These are phyloP conservation scores for Vigna radiata DNA, from an alignment of 306 rosid species.

Conservation along the genomic window DNA sequence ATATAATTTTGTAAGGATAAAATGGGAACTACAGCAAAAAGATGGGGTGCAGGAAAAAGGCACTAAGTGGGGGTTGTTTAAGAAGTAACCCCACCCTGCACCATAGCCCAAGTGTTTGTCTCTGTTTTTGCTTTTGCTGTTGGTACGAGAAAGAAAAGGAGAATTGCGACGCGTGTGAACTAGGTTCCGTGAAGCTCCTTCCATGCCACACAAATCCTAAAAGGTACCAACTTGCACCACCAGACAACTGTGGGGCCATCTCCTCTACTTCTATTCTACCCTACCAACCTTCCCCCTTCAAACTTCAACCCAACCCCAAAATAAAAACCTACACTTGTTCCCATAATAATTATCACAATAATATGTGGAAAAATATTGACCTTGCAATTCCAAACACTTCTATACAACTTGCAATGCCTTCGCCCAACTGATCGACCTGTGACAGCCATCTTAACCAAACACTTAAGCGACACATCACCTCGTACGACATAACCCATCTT, in stretches of 20 bases:
- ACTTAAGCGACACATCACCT: not conserved
- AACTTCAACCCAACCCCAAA: not conserved
- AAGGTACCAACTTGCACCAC: slow-evolving; percentile 33
- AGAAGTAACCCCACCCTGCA: not conserved
- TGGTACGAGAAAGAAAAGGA: not conserved
- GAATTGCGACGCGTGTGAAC: not conserved
- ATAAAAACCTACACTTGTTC: not conserved
- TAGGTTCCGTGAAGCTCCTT: slow-evolving; percentile 32
- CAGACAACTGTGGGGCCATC: not conserved
- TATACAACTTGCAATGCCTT: not conserved
- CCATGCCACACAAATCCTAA: not conserved
- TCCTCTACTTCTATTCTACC: not conserved
- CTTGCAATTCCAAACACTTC: slow-evolving; percentile 20
- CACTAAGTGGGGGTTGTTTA: no score
- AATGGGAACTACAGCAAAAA: no score
- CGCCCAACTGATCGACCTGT: not conserved
- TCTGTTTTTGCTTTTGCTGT: no score
- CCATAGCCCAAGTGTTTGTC: no score
- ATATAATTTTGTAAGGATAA: no score
- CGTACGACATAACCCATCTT: not conserved
- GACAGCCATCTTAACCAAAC: not conserved
- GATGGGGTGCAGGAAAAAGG: no score
- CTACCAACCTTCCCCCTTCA: slow-evolving; percentile 1
- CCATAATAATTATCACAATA: not conserved
- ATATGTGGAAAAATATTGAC: slow-evolving; percentile 27